A percentile compares a stretch with the other conserved stretches of the same genome.
phyloP scores from a whole-genome alignment of 164 flowering plant species.

The Liriodendron chinense region DNA sequence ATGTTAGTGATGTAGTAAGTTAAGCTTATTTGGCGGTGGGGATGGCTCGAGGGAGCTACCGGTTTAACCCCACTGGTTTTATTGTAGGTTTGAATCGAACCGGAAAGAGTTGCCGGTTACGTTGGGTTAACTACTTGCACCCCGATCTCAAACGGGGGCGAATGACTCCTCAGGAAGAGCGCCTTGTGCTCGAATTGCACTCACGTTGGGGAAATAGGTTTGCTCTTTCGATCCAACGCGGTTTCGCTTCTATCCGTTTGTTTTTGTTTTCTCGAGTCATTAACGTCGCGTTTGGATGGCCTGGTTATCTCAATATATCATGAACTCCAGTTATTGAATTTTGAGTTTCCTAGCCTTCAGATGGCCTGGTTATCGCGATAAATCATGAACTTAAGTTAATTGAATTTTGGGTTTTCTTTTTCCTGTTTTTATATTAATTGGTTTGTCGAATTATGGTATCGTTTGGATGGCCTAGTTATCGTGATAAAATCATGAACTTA shows the following conservation, averaged over 20 bases:
- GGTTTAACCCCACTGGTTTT: conserved; percentile 40
- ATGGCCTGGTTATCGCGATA: too few relatives aligned
- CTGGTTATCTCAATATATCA: too few relatives aligned
- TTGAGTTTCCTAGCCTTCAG: too few relatives aligned
- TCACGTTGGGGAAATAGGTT: conserved; percentile 96
- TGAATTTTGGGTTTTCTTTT: too few relatives aligned
- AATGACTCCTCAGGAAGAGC: conserved; percentile 91
- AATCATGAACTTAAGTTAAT: too few relatives aligned
- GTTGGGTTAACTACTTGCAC: conserved; percentile 95
- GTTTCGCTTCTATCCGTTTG: background rate
- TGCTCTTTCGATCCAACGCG: conserved; percentile 1
- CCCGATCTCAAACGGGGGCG: conserved; percentile 91
- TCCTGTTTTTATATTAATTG: too few relatives aligned
- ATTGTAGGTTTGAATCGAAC: conserved; percentile 94
- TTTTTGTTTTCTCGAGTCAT: too few relatives aligned
- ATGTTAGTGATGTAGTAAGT: conserved; percentile 20
- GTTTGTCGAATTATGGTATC: too few relatives aligned
- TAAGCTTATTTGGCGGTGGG: conserved; percentile 44
- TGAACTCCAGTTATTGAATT: too few relatives aligned
- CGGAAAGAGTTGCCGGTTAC: conserved; percentile 96
- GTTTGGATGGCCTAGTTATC: too few relatives aligned
- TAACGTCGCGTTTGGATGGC: too few relatives aligned
- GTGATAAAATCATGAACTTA: too few relatives aligned
- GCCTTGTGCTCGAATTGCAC: conserved; percentile 86
- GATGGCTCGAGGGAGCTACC: conserved; percentile 22